Evolutionary conservation across 345 rosid genomes (phyloP), one percentile per base, ranked within the genome.

Genomic region (Angophora floribunda): DNA sequence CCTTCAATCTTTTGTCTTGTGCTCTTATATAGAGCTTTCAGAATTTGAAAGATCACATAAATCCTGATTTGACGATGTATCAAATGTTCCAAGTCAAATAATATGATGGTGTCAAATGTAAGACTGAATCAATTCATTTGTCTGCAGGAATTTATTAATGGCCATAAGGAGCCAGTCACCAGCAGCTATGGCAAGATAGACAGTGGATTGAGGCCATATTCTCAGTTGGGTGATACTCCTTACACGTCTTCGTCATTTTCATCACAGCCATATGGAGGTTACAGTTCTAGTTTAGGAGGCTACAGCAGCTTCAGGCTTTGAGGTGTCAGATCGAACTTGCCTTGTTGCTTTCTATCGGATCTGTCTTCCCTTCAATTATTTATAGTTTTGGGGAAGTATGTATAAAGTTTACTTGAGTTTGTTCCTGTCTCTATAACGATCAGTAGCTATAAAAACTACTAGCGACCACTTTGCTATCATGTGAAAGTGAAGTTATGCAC

Each of bases 111-210:
- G 32, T 65, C 82, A 57, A 24, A 9, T 65, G 9, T 78, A 55
- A 26, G 47, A 14, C 75, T 24, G 52, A 30, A 86, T 12, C 17
- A n/a, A 70, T n/a, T 80, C 51, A 26, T 86, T 61, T 70, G 12
- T 47, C 86, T 88, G 86, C 94, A 94, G 96, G 95, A 94, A 51
- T 91, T 88, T 85, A 89, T 93, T 57, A 92, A 87, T 85, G 88
- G 91, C 86, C 93, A 89, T 89, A 90, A 87, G 87, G 95, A 93
- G 59, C 87, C 94, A 13, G 85, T 86, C 17, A 30, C 92, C 26
- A 91, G 91, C 92, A 86, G 87, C 82, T 92, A 94, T 32, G 88
- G 90, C 78, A 90, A 91, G 63, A 17, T 89, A 45, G 94, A 94
- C 52, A 50, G 52, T 22, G 89, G 94, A 47, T 84, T 90, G 85